A percentile compares a stretch with the other conserved stretches of the same genome.
phyloP scores from a whole-genome alignment of 345 rosid genomes.

The Salix brachista region DNA sequence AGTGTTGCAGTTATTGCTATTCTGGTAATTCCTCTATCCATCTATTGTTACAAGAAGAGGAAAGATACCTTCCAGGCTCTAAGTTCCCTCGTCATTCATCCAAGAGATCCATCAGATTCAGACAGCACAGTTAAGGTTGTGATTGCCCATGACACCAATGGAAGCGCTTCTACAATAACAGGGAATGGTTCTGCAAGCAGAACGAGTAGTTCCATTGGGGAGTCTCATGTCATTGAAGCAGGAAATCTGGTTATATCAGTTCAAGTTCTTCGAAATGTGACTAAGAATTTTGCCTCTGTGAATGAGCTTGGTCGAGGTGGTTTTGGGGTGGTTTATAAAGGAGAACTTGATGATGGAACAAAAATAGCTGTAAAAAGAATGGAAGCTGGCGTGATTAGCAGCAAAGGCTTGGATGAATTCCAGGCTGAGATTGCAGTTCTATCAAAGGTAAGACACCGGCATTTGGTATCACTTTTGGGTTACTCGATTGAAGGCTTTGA shows the following conservation, averaged over 20 bases:
- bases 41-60: slow-evolving; percentile 46
- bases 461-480: slow-evolving; percentile 67
- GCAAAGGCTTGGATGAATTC: slow-evolving; percentile 60
- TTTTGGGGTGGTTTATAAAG: slow-evolving; percentile 73
- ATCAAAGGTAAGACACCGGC: slow-evolving; percentile 70
- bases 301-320: slow-evolving; percentile 82
- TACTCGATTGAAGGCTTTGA: slow-evolving; percentile 62
- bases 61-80: slow-evolving; percentile 30
- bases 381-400: slow-evolving; percentile 61
- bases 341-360: slow-evolving; percentile 68
- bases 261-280: slow-evolving; percentile 70
- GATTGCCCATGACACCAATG: slow-evolving; percentile 46
- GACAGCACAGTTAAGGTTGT: slow-evolving; percentile 53
- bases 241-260: slow-evolving; percentile 69
- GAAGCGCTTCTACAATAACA: slow-evolving; percentile 36
- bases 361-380: slow-evolving; percentile 74
- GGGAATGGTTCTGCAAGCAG: slow-evolving; percentile 55
- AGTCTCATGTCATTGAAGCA: slow-evolving; percentile 61
- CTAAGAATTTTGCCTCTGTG: slow-evolving; percentile 55
- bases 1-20: slow-evolving; percentile 38
- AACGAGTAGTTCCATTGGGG: slow-evolving; percentile 41
- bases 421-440: slow-evolving; percentile 74
- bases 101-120: slow-evolving; percentile 58
- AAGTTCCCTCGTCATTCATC: slow-evolving; percentile 58
- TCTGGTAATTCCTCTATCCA: slow-evolving; percentile 40